Base-by-base conservation (phyloP, 2,329 filamentous ascomycete species). In the Phaeomoniella chlamydospora region DNA sequence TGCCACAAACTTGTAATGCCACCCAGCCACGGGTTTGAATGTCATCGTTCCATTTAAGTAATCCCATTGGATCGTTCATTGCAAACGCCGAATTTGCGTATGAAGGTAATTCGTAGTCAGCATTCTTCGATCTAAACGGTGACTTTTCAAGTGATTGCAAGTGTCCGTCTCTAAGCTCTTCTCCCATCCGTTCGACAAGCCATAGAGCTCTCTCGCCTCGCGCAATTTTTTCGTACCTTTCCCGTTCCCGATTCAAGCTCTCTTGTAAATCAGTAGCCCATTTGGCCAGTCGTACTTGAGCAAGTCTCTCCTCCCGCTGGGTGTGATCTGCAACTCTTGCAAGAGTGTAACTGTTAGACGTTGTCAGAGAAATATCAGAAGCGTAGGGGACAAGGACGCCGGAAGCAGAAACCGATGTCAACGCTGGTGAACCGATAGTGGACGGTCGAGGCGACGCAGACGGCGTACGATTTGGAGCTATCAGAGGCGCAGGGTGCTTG, bases 251-350 rank as follows among this genome's bases (percentile, higher is more conserved):
- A 17, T 75, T 70, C 1, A 90, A 62, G 48, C 79, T 84, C 38
- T 74, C 72, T 51, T 92, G 83, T 0, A 93, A 64, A 46, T 90
- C 81, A 5, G 75, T 70, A 0, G 85, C 84, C 85, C 85, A 93
- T 49, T 80, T 81, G 2, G 78, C 80, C 13, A 92, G 65, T 4
- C 78, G 69, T n/a, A 88, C 67, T 43, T 79, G 74, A 10, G 74
- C 73, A 30, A 77, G 57, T 4, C 62, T 64, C 45, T 79, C 73
- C 48, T 79, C 72, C 13, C 66, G 62, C 39, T 72, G 68, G 3
- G 67, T 69, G 49, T 74, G 64, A 44, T 74, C 72, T 29, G 69
- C 62, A 37, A 80, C 64, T 38, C 74, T 64, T 4, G 76, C 70
- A 34, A 82, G 60, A 4, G 74, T 65, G 45, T 74, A 73, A n/a